A percentile compares a stretch with the other conserved stretches of the same genome.
phyloP scores from a whole-genome alignment of 345 rosid species.

The Citrus medica region DNA sequence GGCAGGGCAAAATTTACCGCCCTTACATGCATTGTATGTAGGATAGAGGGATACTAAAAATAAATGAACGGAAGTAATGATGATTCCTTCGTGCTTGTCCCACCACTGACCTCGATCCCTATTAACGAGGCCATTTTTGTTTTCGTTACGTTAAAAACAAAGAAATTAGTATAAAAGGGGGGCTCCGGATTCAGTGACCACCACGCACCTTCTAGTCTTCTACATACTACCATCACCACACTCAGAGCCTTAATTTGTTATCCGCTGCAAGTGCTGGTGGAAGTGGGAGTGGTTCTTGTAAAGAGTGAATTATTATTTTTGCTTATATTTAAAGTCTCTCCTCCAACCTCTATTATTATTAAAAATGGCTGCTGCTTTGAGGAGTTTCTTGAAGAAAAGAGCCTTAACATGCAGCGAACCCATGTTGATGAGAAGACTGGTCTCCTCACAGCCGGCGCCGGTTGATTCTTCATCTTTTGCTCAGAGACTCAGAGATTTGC shows the following conservation, averaged over 20 bases:
- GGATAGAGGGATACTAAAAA: no score
- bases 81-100: background rate
- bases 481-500: slow-evolving; percentile 69
- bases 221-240: no score
- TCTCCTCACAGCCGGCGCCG: slow-evolving; percentile 39
- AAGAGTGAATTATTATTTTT: no score
- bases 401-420: slow-evolving; percentile 18
- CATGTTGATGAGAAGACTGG: slow-evolving; percentile 28
- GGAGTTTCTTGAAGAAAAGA: slow-evolving; percentile 43
- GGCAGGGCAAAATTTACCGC: no score
- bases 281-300: no score
- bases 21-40: no score
- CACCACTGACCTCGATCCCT: background rate
- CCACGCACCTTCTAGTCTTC: background rate
- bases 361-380: slow-evolving; percentile 45
- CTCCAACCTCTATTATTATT: background rate
- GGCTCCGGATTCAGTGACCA: no score
- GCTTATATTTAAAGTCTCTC: background rate
- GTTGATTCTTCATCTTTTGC: slow-evolving; percentile 46
- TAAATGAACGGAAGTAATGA: background rate
- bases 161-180: no score
- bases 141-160: no score
- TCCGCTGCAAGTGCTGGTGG: background rate
- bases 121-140: background rate
- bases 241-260: background rate